These are phyloP conservation scores for Anacardium occidentale DNA, from an alignment of 345 rosid genomes.

Conservation along the genomic window DNA sequence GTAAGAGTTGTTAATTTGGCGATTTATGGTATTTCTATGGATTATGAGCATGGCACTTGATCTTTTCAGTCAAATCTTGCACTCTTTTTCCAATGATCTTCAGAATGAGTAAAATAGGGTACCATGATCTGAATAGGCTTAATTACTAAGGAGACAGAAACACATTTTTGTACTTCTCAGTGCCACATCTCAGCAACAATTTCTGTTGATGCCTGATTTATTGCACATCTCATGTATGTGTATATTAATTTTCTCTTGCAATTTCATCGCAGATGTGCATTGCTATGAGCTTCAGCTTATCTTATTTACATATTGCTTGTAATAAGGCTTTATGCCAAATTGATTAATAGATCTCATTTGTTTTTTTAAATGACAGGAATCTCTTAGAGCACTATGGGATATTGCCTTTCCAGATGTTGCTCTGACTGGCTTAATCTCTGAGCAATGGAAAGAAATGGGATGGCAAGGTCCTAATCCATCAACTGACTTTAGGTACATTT, in stretches of 20 bases:
- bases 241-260: not conserved
- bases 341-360: not conserved
- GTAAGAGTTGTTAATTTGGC: not conserved
- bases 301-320: constrained; percentile 5
- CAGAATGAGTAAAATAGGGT: not conserved
- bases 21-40: not conserved
- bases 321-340: not conserved
- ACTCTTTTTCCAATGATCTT: not conserved
- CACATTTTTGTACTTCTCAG: constrained; percentile 1
- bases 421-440: constrained; percentile 70
- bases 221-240: not conserved
- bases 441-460: constrained; percentile 99
- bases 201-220: constrained; percentile 8
- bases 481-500: constrained; percentile 83
- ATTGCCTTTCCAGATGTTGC: constrained; percentile 65
- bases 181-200: not conserved
- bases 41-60: not conserved
- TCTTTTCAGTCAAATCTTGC: not conserved
- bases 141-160: not conserved
- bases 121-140: not conserved
- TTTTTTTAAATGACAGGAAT: constrained; percentile 50
- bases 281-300: not conserved
- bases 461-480: constrained; percentile 99
- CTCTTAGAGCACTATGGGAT: constrained; percentile 80
- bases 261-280: not conserved